phyloP scores from a whole-genome alignment of 1,284 basidiomycete species.

The Moniliella sp. region DNA sequence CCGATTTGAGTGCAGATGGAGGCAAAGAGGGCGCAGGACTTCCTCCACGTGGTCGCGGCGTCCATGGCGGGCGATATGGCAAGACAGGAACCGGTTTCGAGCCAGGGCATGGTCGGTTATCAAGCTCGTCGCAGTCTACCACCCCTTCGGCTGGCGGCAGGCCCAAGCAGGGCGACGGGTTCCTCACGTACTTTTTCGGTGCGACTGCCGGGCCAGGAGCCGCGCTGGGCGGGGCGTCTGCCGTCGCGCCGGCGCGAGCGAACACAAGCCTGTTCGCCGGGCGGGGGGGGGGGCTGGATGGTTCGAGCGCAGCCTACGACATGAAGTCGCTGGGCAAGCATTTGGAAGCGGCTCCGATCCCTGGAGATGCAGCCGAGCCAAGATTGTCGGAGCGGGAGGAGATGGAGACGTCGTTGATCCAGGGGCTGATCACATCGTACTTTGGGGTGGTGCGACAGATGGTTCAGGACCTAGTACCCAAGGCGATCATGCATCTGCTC shows the following conservation, averaged over 20 bases:
- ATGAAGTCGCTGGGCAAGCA: slow-evolving; percentile 97
- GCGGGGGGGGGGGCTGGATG: slow-evolving; percentile 47
- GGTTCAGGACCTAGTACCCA: slow-evolving; percentile 89
- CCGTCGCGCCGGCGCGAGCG: too few relatives aligned
- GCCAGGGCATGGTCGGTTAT: too few relatives aligned
- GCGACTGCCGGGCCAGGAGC: background rate
- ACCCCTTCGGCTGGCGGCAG: too few relatives aligned
- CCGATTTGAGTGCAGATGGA: too few relatives aligned
- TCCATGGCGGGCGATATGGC: too few relatives aligned
- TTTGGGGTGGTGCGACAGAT: slow-evolving; percentile 86
- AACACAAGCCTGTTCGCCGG: too few relatives aligned
- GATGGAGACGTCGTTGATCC: slow-evolving; percentile 84
- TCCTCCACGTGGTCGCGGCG: too few relatives aligned
- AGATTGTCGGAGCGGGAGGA: slow-evolving; percentile 58
- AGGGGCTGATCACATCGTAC: slow-evolving; percentile 79
- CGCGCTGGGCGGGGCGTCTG: slow-evolving; percentile 37
- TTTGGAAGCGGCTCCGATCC: slow-evolving; percentile 40
- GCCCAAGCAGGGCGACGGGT: too few relatives aligned
- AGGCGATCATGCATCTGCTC: slow-evolving; percentile 45
- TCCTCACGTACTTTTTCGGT: background rate
- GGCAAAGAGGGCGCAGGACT: too few relatives aligned
- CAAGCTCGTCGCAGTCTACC: too few relatives aligned
- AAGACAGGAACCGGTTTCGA: too few relatives aligned
- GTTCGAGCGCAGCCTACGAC: slow-evolving; percentile 67
- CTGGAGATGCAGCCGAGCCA: slow-evolving; percentile 41